Evolutionary conservation across 306 rosid genomes (phyloP), one percentile per base, ranked within the genome.

Genomic region (Spatholobus suberectus): DNA sequence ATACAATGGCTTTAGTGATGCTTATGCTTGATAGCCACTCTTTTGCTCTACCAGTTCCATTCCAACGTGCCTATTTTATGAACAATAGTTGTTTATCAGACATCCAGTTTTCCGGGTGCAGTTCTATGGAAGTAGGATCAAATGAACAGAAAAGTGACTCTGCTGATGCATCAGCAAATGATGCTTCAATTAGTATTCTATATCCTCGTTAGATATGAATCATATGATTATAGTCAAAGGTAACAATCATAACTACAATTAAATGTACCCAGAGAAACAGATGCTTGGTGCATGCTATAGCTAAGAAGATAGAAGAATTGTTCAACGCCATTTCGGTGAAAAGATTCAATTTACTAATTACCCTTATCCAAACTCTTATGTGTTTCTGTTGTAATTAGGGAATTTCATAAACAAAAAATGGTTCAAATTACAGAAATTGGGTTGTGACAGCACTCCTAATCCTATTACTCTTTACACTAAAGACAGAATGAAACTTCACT

Each of bases 21-120:
- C 54, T 79, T 10, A 79, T 84, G 87, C 87, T 84, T 57, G 27
- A 26, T 27, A 66, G 73, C 77, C 1, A 46, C 40, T 73, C 87
- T 23, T 5, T 73, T 21, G 26, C 44, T 21, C 65, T 84, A 26
- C 77, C 65, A 26, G 21, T 18, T 11, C 84, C 87, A 35, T 14
- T 37, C 40, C 67, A 58, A 46, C 78, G 82, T 67, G 82, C 84
- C 3, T 73, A 29, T 58, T 84, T 55, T 46, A 84, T 67, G 67
- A 14, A 44, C 26, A 10, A n/a, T 4, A 2, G 0, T 3, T 46
- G 68, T 43, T 35, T 55, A 47, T 38, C 85, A 51, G 78, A 66
- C 21, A 73, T 5, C 37, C 66, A 61, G 46, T 46, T 8, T 29
- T 40, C 54, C 3, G 54, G 20, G 12, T 2, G 43, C 4, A 34